Evolutionary conservation across 495 filamentous ascomycete species (phyloP).

Genomic region (Acidomyces sp.): DNA sequence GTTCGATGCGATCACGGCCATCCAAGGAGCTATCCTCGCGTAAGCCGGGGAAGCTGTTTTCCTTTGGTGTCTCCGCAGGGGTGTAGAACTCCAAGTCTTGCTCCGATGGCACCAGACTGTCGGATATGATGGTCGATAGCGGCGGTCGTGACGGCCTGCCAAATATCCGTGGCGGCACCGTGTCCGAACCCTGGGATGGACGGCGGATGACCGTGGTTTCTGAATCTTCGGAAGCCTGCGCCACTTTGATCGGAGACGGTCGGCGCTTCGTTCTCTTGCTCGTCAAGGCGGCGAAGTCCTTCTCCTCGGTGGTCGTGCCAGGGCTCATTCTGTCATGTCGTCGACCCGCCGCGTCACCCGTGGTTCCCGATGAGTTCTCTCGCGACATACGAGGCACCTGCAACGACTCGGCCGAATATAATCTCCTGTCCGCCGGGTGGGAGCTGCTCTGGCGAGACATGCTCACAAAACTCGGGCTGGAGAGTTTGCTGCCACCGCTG

Average conservation of each 20-base stretch:
- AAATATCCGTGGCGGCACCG: too few relatives aligned
- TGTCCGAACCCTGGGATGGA: too few relatives aligned
- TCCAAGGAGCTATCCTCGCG: background rate
- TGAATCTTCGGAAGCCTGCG: conserved; percentile 1
- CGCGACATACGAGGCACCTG: conserved; percentile 18
- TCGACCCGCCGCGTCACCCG: conserved; percentile 7
- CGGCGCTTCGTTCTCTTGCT: background rate
- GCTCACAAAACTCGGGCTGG: conserved; percentile 20
- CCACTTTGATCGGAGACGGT: background rate
- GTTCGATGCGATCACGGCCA: background rate
- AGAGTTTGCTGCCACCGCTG: conserved; percentile 31
- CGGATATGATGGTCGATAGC: conserved; percentile 14
- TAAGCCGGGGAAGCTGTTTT: background rate
- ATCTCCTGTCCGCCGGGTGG: conserved; percentile 23
- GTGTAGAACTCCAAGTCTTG: background rate
- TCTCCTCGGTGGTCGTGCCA: background rate
- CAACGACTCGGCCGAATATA: conserved; percentile 27
- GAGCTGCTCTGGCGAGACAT: conserved; percentile 32
- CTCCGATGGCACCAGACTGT: background rate
- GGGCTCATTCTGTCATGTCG: conserved; percentile 20
- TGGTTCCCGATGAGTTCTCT: conserved; percentile 17
- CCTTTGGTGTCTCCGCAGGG: background rate
- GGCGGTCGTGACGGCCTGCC: conserved; percentile 13
- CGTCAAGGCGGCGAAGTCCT: conserved; percentile 3
- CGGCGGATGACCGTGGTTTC: background rate